phyloP scores from a whole-genome alignment of 139 green algal species.

The Picochlorum costavermella region DNA sequence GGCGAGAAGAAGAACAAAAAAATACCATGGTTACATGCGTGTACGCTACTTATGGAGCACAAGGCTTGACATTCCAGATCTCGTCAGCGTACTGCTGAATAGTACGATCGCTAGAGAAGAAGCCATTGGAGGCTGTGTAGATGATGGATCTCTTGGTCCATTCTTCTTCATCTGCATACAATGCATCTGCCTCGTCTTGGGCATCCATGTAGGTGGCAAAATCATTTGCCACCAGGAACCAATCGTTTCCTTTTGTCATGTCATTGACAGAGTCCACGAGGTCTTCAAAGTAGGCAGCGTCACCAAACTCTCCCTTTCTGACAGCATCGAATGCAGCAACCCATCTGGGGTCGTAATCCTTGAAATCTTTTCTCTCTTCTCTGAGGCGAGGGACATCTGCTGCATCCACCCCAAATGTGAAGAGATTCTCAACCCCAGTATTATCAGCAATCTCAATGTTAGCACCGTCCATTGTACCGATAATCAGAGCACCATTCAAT shows the following conservation, averaged over 20 bases:
- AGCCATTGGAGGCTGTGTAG: constrained; percentile 59
- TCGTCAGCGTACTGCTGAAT: constrained; percentile 70
- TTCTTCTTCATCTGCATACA: constrained; percentile 53
- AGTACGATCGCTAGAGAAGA: constrained; percentile 72
- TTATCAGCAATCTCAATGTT: constrained; percentile 98
- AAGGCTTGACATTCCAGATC: constrained; percentile 74
- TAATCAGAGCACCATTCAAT: constrained; percentile 96
- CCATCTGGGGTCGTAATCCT: constrained; percentile 62
- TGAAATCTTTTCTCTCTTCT: constrained; percentile 79
- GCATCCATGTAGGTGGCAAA: constrained; percentile 88
- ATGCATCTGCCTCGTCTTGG: constrained; percentile 72
- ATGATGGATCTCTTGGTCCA: constrained; percentile 68
- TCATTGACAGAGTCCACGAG: constrained; percentile 78
- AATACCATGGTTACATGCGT: too few relatives aligned
- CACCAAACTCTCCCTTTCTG: constrained; percentile 77
- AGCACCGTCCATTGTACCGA: constrained; percentile 96
- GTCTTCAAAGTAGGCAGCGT: constrained; percentile 82
- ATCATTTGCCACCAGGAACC: constrained; percentile 74
- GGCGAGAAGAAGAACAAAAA: too few relatives aligned
- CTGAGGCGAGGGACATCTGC: constrained; percentile 56
- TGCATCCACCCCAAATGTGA: constrained; percentile 69
- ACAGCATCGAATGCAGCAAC: constrained; percentile 38
- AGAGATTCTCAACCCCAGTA: constrained; percentile 75
- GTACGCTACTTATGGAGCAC: neutral
- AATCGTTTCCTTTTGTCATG: constrained; percentile 67